Evolutionary conservation across 192 early-diverging fungal species (phyloP), one percentile per base, ranked within the genome.

Genomic region (Coemansia sp.): DNA sequence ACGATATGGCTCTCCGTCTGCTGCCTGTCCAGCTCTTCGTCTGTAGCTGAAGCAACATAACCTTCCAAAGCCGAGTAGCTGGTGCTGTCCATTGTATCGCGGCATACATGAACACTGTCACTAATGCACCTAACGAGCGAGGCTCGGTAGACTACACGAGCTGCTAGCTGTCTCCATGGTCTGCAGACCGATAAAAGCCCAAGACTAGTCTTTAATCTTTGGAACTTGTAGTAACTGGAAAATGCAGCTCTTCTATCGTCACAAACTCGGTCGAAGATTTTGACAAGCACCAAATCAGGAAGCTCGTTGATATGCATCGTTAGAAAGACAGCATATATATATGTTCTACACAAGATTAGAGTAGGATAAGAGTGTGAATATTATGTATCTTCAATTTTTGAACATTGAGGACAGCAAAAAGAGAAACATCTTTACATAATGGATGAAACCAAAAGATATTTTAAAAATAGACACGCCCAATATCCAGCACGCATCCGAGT

Each of bases 291-390:
- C 22, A 34, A 25, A 5, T 60, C 41, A 15, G 40, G 40, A 29
- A 60, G 22, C 4, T 60, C 13, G 59, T 60, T 60, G n/a, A 57
- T 36, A 40, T 19, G 61, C 40, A 62, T 62, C 9, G 5, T 46
- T 13, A 13, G 7, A 52, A 25, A 25, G 9, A 22, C 4, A 13
- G 38, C 7, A 40, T 40, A 40, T 40, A 40, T 40, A 13, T 1
- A 40, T 40, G 36, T n/a, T n/a, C n/a, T 29, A 29, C 3, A 29
- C 29, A 29, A 29, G 3, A 3, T 3, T 3, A 29, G 3, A 29
- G 5, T 40, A 40, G 5, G 11, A 5, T 1, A 40, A 11, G 38
- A 40, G 11, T 8, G 5, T 1, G 38, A 40, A 40, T 40, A 4
- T 5, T 11, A 11, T 40, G 38, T 8, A 5, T 40, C 9, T 13